These are phyloP conservation scores for Cladorrhinum sp. DNA, from an alignment of 2,329 filamentous ascomycete species.

Conservation along the genomic window DNA sequence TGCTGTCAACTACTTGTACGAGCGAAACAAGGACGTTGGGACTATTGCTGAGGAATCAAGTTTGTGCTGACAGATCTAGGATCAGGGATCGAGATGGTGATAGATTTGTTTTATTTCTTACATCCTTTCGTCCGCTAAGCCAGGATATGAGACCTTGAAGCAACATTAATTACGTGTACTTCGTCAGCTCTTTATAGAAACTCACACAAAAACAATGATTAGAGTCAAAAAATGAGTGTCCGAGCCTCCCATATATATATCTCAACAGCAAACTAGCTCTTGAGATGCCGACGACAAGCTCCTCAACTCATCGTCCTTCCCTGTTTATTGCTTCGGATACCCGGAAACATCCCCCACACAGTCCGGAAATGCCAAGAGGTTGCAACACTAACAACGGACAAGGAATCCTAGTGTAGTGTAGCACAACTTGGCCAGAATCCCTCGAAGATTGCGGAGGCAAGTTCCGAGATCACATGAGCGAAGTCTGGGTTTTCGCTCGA, in stretches of 20 bases:
- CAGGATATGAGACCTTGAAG: neutral
- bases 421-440: slow-evolving; percentile 9
- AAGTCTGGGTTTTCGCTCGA: slow-evolving; percentile 1
- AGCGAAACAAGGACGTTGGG: neutral
- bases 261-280: too few relatives aligned
- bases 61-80: neutral
- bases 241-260: too few relatives aligned
- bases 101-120: neutral
- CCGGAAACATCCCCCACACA: neutral
- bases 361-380: neutral
- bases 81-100: neutral
- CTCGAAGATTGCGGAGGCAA: slow-evolving; percentile 4
- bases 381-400: neutral
- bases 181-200: neutral
- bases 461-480: slow-evolving; percentile 12
- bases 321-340: neutral
- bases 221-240: too few relatives aligned
- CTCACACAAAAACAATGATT: too few relatives aligned
- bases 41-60: neutral
- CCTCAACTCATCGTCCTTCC: neutral
- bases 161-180: neutral
- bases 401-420: neutral
- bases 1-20: neutral
- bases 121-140: neutral
- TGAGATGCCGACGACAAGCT: too few relatives aligned